Evolutionary conservation across 1,139 yeast species (phyloP).

Genomic region (Taiozyma sp.): DNA sequence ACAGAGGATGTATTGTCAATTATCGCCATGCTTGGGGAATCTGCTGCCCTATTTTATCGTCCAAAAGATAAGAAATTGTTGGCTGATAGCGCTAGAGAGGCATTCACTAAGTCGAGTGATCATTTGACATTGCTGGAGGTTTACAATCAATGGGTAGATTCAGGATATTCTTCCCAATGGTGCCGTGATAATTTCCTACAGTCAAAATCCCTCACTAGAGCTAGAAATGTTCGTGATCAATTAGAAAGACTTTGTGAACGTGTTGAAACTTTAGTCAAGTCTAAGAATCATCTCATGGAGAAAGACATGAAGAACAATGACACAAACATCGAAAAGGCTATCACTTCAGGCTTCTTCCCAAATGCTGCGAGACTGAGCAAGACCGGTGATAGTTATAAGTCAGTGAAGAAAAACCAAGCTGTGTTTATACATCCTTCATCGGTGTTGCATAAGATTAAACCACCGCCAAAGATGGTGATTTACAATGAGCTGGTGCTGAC

Average conservation of each 20-base stretch:
- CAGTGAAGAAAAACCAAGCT: constrained; percentile 57
- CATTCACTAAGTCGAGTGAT: constrained; percentile 60
- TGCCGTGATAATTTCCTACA: constrained; percentile 84
- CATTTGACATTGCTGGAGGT: constrained; percentile 72
- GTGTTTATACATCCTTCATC: constrained; percentile 86
- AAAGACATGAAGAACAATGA: constrained; percentile 21
- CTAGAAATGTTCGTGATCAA: constrained; percentile 71
- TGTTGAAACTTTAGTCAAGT: constrained; percentile 38
- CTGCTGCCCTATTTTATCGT: constrained; percentile 63
- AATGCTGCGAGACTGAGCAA: constrained; percentile 68
- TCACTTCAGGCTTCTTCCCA: constrained; percentile 80
- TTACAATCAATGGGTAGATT: constrained; percentile 72
- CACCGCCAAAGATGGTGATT: constrained; percentile 65
- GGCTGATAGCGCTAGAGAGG: constrained; percentile 59
- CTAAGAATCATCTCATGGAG: constrained; percentile 13
- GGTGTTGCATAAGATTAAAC: constrained; percentile 52
- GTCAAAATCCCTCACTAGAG: constrained; percentile 64
- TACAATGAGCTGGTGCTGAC: constrained; percentile 88
- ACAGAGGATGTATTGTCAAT: constrained; percentile 64
- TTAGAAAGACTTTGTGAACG: constrained; percentile 56
- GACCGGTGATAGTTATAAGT: constrained; percentile 67
- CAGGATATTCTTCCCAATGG: constrained; percentile 76
- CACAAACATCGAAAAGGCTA: constrained; percentile 54
- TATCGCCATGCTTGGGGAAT: constrained; percentile 81
- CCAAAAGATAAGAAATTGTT: constrained; percentile 67